These are phyloP conservation scores for Lentinula novae-zelandiae DNA, from an alignment of 1,284 basidiomycete genomes.

Conservation along the genomic window DNA sequence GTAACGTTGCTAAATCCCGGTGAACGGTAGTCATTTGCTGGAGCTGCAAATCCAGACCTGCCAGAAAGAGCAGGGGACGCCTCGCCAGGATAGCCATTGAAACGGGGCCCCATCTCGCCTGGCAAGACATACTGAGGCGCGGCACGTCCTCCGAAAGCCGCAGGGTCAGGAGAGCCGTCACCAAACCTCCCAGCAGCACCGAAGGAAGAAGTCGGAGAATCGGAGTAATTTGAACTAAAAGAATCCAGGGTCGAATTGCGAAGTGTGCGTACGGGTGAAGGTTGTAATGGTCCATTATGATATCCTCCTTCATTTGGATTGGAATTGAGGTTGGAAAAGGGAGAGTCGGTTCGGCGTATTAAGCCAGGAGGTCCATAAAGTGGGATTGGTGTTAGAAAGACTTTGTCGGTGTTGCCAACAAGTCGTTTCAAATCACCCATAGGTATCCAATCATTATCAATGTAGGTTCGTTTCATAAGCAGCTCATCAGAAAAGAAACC, in stretches of 20 bases:
- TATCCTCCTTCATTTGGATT: conserved; percentile 30
- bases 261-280: conserved; percentile 55
- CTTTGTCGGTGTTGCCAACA: conserved; percentile 43
- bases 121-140: conserved; percentile 32
- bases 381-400: conserved; percentile 58
- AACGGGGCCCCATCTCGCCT: conserved; percentile 27
- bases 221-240: conserved; percentile 54
- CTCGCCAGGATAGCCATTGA: conserved; percentile 23
- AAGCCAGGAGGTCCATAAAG: conserved; percentile 53
- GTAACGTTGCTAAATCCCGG: conserved; percentile 29
- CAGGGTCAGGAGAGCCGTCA: conserved; percentile 66
- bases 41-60: conserved; percentile 32
- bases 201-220: conserved; percentile 65
- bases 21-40: conserved; percentile 23
- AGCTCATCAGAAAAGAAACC: conserved; percentile 89
- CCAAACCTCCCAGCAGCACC: conserved; percentile 55
- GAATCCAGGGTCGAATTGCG: conserved; percentile 58
- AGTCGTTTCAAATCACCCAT: conserved; percentile 55
- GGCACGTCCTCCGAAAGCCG: conserved; percentile 48
- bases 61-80: conserved; percentile 28
- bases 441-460: conserved; percentile 64
- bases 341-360: conserved; percentile 40
- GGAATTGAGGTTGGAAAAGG: conserved; percentile 21
- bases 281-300: conserved; percentile 57
- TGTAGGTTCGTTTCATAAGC: conserved; percentile 73